Evolutionary conservation across 2,329 filamentous ascomycete species (phyloP).

Genomic region (Emergomyces pasteurianus): DNA sequence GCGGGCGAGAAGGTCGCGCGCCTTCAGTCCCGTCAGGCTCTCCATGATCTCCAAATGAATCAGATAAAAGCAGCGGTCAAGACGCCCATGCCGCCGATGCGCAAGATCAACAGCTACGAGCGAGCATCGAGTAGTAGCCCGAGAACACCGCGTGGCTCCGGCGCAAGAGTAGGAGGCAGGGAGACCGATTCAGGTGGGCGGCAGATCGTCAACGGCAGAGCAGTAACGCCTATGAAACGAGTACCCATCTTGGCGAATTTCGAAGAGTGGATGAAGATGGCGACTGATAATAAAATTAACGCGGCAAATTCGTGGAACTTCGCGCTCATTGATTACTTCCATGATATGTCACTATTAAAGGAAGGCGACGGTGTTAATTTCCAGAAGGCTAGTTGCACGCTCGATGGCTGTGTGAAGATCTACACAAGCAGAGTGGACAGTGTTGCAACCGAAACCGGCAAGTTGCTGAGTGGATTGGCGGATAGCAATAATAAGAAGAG

Average conservation of each 20-base stretch:
- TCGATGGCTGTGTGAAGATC: slow-evolving; percentile 98
- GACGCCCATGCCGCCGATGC: slow-evolving; percentile 29
- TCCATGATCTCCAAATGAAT: slow-evolving; percentile 84
- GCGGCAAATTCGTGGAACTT: slow-evolving; percentile 98
- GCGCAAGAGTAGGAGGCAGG: slow-evolving; percentile 19
- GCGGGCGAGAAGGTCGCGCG: slow-evolving; percentile 80
- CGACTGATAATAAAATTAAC: slow-evolving; percentile 98
- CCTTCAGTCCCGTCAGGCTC: slow-evolving; percentile 72
- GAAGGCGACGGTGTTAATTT: slow-evolving; percentile 98
- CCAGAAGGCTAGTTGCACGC: slow-evolving; percentile 92
- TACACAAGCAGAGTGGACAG: slow-evolving; percentile 98
- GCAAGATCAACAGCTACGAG: slow-evolving; percentile 24
- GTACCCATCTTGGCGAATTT: slow-evolving; percentile 95
- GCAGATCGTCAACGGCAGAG: slow-evolving; percentile 50
- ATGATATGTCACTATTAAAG: slow-evolving; percentile 94
- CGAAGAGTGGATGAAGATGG: slow-evolving; percentile 99
- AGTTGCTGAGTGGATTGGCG: slow-evolving; percentile 82
- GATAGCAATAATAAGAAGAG: slow-evolving; percentile 59
- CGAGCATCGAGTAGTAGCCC: slow-evolving; percentile 34
- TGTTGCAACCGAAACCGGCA: slow-evolving; percentile 93
- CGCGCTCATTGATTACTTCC: slow-evolving; percentile 98
- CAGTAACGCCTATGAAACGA: slow-evolving; percentile 89
- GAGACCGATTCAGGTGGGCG: slow-evolving; percentile 47
- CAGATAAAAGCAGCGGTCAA: slow-evolving; percentile 67
- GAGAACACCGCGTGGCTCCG: slow-evolving; percentile 35